Evolutionary conservation across 345 rosid species (phyloP).

Genomic region (Salix exigua): DNA sequence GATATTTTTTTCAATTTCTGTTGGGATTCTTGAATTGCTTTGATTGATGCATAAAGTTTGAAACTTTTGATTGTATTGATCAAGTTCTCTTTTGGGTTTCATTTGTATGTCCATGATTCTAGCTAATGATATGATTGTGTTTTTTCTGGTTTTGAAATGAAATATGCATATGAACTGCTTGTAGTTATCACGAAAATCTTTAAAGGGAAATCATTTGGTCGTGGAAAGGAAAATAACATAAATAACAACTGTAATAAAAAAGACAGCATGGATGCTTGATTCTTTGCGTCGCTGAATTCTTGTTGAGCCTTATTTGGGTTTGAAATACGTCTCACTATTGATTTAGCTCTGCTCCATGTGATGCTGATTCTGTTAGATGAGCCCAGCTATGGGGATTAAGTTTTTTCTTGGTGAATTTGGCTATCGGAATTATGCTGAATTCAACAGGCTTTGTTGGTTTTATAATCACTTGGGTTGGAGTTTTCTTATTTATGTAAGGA

Average conservation of each 20-base stretch:
- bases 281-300: not conserved
- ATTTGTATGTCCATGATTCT: slow-evolving; percentile 1
- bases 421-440: not conserved
- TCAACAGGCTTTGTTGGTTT: not conserved
- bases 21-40: not conserved
- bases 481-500: not conserved
- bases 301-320: not conserved
- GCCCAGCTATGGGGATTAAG: not conserved
- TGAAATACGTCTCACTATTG: not conserved
- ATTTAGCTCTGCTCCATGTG: not conserved
- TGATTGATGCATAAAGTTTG: slow-evolving; percentile 2
- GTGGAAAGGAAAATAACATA: not conserved
- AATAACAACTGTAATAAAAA: not conserved
- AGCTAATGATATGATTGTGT: not conserved
- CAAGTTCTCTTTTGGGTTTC: slow-evolving; percentile 14
- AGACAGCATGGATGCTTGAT: not conserved
- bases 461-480: not conserved
- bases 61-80: not conserved
- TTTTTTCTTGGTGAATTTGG: not conserved
- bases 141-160: not conserved
- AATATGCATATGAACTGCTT: not conserved
- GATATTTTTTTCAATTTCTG: not conserved
- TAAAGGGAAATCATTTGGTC: not conserved
- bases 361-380: not conserved
- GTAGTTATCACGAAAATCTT: not conserved